phyloP scores from a whole-genome alignment of 75 land plant genomes.

The Pinus albicaulis region DNA sequence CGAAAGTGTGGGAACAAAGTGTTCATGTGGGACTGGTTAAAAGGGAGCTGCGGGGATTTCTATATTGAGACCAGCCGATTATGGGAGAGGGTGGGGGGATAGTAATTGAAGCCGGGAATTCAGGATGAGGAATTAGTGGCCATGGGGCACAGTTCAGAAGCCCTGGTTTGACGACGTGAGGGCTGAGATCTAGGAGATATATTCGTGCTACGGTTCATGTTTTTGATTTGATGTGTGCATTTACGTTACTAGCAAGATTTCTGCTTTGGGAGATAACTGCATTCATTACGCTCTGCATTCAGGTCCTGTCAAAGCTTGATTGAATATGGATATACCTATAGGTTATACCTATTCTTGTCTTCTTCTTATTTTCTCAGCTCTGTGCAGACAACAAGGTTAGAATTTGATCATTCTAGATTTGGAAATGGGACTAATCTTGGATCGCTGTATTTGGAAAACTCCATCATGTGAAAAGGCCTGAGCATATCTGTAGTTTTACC shows the following conservation, averaged over 20 bases:
- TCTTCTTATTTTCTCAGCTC: neutral
- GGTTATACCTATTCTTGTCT: neutral
- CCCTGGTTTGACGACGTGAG: neutral
- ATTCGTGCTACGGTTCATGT: neutral
- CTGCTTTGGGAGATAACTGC: neutral
- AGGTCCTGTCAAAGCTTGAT: neutral
- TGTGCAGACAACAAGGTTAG: too few species aligned
- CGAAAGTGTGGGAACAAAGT: too few species aligned
- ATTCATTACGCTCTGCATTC: neutral
- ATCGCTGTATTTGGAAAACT: neutral
- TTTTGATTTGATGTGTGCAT: neutral
- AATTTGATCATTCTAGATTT: too few species aligned
- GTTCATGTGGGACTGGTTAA: too few species aligned
- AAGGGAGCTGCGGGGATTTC: too few species aligned
- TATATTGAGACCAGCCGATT: too few species aligned
- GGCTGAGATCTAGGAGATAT: neutral
- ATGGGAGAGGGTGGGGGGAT: too few species aligned
- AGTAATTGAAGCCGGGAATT: too few species aligned
- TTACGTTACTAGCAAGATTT: slow-evolving; percentile 5
- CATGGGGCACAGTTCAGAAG: too few species aligned
- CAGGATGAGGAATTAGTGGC: too few species aligned
- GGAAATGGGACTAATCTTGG: too few species aligned
- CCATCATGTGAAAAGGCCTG: neutral
- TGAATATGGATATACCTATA: neutral
- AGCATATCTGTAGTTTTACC: neutral